phyloP scores from a whole-genome alignment of 495 filamentous ascomycete species.

The Podospora pseudocomata region DNA sequence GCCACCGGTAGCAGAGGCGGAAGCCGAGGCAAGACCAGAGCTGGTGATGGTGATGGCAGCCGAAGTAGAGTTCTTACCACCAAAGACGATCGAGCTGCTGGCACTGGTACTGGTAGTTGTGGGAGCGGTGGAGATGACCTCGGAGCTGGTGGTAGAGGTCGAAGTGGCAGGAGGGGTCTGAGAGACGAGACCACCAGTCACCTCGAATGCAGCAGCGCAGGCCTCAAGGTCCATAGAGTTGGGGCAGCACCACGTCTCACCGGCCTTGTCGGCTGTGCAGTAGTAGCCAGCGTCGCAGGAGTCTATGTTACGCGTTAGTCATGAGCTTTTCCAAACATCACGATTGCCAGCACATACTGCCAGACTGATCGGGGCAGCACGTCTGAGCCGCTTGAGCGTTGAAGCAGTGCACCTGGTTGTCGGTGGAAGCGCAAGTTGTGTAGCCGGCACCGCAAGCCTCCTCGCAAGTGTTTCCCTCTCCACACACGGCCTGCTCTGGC shows the following conservation, averaged over 20 bases:
- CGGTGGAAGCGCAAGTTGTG: slow-evolving; percentile 38
- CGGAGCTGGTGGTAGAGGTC: slow-evolving; percentile 14
- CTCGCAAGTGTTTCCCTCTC: slow-evolving; percentile 41
- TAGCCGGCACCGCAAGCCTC: slow-evolving; percentile 48
- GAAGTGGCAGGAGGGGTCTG: slow-evolving; percentile 26
- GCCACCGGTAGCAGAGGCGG: slow-evolving; percentile 8
- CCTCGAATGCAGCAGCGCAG: slow-evolving; percentile 41
- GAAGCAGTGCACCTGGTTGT: slow-evolving; percentile 44
- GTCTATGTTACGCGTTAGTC: slow-evolving; percentile 30
- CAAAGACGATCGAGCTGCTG: slow-evolving; percentile 10
- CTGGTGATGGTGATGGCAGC: slow-evolving; percentile 7
- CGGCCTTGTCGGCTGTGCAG: slow-evolving; percentile 39
- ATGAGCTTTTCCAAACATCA: background rate
- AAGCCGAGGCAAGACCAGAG: slow-evolving; percentile 1
- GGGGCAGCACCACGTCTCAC: slow-evolving; percentile 48
- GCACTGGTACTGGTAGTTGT: slow-evolving; percentile 17
- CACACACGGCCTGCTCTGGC: slow-evolving; percentile 40
- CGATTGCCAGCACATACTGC: slow-evolving; percentile 34
- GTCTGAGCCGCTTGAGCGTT: slow-evolving; percentile 39
- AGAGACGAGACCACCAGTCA: slow-evolving; percentile 39
- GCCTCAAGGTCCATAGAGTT: slow-evolving; percentile 37
- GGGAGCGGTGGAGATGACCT: slow-evolving; percentile 20
- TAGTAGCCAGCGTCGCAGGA: slow-evolving; percentile 49
- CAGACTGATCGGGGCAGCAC: slow-evolving; percentile 44
- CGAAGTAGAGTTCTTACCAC: slow-evolving; percentile 18